Percentiles rank a stretch among this genome's conserved stretches.
phyloP scores from a whole-genome alignment of 345 rosid genomes.

The Camelina neglecta region DNA sequence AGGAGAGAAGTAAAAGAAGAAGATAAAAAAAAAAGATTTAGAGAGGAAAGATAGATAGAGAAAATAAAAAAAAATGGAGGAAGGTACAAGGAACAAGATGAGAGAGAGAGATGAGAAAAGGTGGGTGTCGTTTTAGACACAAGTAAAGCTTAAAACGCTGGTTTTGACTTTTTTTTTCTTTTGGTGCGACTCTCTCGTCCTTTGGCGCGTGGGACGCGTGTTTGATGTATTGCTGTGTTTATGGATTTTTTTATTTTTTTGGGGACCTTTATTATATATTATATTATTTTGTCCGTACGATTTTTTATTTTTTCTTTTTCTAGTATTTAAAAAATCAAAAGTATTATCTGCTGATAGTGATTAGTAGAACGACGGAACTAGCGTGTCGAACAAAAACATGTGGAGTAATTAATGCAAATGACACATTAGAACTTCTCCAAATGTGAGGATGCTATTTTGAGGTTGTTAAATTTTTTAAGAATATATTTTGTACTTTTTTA shows the following conservation, averaged over 20 bases:
- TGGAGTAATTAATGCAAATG: neutral
- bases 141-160: constrained; percentile 42
- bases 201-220: constrained; percentile 42
- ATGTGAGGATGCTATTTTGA: too few species aligned
- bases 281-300: constrained; percentile 29
- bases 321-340: neutral
- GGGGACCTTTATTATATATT: too few species aligned
- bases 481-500: too few species aligned
- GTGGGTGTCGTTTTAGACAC: constrained; percentile 45
- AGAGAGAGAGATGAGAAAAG: constrained; percentile 24
- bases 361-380: neutral
- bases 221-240: neutral
- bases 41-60: constrained; percentile 32
- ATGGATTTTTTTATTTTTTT: neutral
- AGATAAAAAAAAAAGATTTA: neutral
- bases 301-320: neutral
- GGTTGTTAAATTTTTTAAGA: too few species aligned
- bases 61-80: constrained; percentile 12
- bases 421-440: neutral
- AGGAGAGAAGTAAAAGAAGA: neutral
- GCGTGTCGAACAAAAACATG: neutral
- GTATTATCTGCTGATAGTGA: neutral
- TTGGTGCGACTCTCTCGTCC: constrained; percentile 1
- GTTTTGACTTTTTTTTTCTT: constrained; percentile 38
- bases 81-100: constrained; percentile 29